A percentile compares a stretch with the other conserved stretches of the same genome.
These are phyloP conservation scores for Leishmania turanica DNA, from an alignment of 208 protist genomes.

Conservation along the genomic window DNA sequence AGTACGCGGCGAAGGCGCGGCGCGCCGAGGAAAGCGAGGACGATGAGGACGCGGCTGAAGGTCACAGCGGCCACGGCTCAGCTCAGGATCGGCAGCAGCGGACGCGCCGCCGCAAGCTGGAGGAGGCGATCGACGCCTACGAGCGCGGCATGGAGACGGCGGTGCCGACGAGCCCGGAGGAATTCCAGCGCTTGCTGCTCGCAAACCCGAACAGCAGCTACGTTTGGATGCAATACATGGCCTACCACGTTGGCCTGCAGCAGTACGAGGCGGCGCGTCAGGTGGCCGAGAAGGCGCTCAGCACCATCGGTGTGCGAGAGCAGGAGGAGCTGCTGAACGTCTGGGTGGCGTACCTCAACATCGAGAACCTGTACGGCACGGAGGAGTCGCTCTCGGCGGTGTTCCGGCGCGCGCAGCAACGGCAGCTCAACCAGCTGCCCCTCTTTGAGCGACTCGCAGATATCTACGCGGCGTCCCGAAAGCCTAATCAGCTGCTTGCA, in stretches of 20 bases:
- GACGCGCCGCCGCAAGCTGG: slow-evolving; percentile 67
- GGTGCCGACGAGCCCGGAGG: slow-evolving; percentile 79
- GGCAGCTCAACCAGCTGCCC: slow-evolving; percentile 52
- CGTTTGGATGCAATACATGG: slow-evolving; percentile 95
- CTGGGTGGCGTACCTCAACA: slow-evolving; percentile 94
- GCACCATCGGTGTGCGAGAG: slow-evolving; percentile 86
- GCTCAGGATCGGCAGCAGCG: slow-evolving; percentile 26
- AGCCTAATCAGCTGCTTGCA: slow-evolving; percentile 78
- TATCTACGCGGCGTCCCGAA: slow-evolving; percentile 78
- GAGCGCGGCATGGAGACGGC: slow-evolving; percentile 76
- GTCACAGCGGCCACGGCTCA: slow-evolving; percentile 14
- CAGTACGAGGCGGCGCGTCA: slow-evolving; percentile 90
- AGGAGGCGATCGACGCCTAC: slow-evolving; percentile 88
- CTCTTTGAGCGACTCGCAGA: slow-evolving; percentile 89
- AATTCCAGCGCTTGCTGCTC: slow-evolving; percentile 91
- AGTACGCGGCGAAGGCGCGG: slow-evolving; percentile 20
- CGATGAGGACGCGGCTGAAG: slow-evolving; percentile 29
- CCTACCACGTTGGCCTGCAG: slow-evolving; percentile 79
- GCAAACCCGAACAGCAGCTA: slow-evolving; percentile 92
- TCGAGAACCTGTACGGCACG: slow-evolving; percentile 94
- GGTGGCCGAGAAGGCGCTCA: slow-evolving; percentile 91
- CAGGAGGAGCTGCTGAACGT: slow-evolving; percentile 91
- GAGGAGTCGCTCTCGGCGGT: slow-evolving; percentile 86
- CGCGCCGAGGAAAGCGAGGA: slow-evolving; percentile 29
- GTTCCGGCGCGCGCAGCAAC: slow-evolving; percentile 83